Conservation (phyloP, 257 asterid genomes). For the Henckelia pumila region DNA sequence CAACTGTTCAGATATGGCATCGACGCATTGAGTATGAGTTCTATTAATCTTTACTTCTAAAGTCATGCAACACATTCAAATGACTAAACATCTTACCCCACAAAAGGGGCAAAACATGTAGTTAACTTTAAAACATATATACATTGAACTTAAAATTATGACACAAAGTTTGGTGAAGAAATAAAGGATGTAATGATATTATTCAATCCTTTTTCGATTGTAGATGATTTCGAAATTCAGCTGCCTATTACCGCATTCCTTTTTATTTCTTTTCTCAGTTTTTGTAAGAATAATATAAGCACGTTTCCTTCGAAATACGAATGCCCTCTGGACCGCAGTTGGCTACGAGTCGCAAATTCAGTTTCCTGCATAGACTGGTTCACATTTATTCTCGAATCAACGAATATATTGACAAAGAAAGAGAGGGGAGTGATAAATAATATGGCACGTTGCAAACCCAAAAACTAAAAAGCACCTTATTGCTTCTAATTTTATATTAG, state of each 20-base stretch:
- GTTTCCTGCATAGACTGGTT: background rate
- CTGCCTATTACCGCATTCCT: background rate
- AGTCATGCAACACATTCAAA: background rate
- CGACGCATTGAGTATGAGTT: background rate
- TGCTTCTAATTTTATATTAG: background rate
- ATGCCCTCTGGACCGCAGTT: background rate
- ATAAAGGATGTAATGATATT: background rate
- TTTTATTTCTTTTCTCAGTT: background rate
- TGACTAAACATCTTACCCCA: background rate
- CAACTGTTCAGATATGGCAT: background rate
- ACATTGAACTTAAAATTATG: background rate
- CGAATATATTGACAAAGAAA: background rate
- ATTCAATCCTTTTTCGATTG: background rate
- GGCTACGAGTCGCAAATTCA: background rate
- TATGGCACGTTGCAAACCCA: background rate
- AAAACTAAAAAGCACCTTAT: too few relatives aligned
- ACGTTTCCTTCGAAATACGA: background rate
- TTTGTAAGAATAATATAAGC: background rate
- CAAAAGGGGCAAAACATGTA: background rate
- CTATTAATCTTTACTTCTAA: background rate
- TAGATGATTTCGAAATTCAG: background rate
- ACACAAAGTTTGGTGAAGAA: background rate
- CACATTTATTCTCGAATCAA: background rate
- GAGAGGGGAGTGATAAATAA: background rate
- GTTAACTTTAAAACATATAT: background rate